A percentile compares a stretch with the other conserved stretches of the same genome.
Evolutionary conservation across 2,329 filamentous ascomycete genomes (phyloP).

Genomic region (Shiraia bambusicola): DNA sequence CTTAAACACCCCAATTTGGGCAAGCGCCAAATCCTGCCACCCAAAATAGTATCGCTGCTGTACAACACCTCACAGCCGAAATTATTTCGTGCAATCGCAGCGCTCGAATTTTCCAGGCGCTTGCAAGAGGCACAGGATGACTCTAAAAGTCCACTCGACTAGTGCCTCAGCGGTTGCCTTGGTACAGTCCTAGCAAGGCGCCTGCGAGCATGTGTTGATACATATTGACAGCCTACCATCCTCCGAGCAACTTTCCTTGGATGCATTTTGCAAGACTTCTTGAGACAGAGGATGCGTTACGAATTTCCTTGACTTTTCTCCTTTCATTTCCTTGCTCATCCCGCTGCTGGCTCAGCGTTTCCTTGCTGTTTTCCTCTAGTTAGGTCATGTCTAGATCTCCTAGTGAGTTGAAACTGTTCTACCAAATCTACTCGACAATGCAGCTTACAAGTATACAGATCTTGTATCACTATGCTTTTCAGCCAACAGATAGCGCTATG

Average conservation of each 20-base stretch:
- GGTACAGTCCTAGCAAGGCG: conserved; percentile 34
- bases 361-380: conserved; percentile 21
- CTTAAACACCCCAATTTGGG: conserved; percentile 27
- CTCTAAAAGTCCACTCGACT: conserved; percentile 26
- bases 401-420: conserved; percentile 29
- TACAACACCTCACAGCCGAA: conserved; percentile 28
- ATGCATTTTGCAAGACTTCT: conserved; percentile 32
- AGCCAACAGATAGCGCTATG: conserved; percentile 42
- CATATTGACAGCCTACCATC: conserved; percentile 41
- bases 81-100: conserved; percentile 27
- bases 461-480: conserved; percentile 44
- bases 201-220: conserved; percentile 30
- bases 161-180: conserved; percentile 42
- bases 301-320: conserved; percentile 40
- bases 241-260: conserved; percentile 20
- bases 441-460: conserved; percentile 34
- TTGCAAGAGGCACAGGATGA: conserved; percentile 33
- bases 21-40: conserved; percentile 30
- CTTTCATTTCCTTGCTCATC: conserved; percentile 38
- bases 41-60: conserved; percentile 34
- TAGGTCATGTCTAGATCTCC: conserved; percentile 38
- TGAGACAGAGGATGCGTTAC: conserved; percentile 41
- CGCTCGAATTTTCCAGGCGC: conserved; percentile 30
- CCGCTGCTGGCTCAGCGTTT: conserved; percentile 42
- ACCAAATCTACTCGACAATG: conserved; percentile 20